Evolutionary conservation across 2,329 filamentous ascomycete species (phyloP).

Genomic region (Onygena corvina): DNA sequence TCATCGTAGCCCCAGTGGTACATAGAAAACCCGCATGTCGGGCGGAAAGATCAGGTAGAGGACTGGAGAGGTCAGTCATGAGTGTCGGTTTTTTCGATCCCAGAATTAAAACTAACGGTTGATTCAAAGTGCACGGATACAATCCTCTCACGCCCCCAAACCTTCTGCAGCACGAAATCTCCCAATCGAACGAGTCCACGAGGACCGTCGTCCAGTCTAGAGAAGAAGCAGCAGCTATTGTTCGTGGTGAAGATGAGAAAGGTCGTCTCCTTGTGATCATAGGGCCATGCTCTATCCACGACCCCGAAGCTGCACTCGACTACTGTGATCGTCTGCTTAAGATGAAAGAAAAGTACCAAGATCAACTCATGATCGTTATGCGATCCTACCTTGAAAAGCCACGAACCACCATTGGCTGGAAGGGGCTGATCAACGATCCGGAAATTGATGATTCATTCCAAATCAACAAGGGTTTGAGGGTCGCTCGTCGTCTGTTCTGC

Average conservation of each 20-base stretch:
- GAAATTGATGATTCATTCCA: constrained; percentile 95
- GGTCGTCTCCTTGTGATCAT: constrained; percentile 86
- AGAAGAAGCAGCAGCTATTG: constrained; percentile 48
- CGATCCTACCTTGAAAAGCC: constrained; percentile 98
- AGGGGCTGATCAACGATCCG: constrained; percentile 97
- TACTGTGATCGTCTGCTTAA: constrained; percentile 70
- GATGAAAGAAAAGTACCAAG: constrained; percentile 67
- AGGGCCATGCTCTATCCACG: constrained; percentile 94
- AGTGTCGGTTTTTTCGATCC: background rate
- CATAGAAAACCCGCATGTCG: constrained; percentile 67
- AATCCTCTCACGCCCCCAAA: constrained; percentile 88
- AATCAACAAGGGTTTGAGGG: constrained; percentile 94
- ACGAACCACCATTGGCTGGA: constrained; percentile 96
- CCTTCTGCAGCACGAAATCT: constrained; percentile 87
- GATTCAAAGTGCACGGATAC: constrained; percentile 60
- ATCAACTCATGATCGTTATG: constrained; percentile 89
- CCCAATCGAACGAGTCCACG: constrained; percentile 34
- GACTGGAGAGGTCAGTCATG: constrained; percentile 65
- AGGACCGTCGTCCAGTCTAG: constrained; percentile 48
- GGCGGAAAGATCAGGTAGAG: constrained; percentile 60
- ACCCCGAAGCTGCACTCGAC: constrained; percentile 74
- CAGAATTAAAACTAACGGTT: constrained; percentile 5
- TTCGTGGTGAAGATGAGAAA: constrained; percentile 46
- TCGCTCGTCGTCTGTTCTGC: constrained; percentile 85
- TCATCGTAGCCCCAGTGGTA: constrained; percentile 45